phyloP scores from a whole-genome alignment of 805 yeast genomes.

The Torulaspora gathmanii region DNA sequence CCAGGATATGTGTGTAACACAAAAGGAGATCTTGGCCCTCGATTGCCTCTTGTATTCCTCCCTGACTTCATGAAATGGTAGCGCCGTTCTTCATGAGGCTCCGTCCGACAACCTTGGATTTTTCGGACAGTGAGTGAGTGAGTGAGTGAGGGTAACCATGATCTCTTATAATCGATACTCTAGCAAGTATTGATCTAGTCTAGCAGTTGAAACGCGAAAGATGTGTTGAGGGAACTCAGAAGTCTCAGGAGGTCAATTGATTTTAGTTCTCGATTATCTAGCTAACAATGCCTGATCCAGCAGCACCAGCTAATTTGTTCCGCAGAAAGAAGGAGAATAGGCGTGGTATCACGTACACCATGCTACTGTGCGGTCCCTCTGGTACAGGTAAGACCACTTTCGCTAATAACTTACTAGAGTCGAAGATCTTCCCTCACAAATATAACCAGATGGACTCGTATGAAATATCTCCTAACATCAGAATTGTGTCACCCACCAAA shows the following conservation, averaged over 20 bases:
- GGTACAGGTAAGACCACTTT: constrained; percentile 80
- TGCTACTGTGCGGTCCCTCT: constrained; percentile 66
- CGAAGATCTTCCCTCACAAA: constrained; percentile 56
- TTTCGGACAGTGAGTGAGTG: no score
- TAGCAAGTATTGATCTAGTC: not conserved
- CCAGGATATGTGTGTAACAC: no score
- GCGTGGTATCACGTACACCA: constrained; percentile 68
- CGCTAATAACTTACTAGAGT: constrained; percentile 61
- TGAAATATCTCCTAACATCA: constrained; percentile 22
- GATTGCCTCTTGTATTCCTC: no score
- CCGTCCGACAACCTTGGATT: no score
- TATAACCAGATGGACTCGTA: constrained; percentile 40
- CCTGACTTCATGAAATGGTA: no score
- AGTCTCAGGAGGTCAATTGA: constrained; percentile 2
- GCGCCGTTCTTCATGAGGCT: no score
- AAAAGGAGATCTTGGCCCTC: no score
- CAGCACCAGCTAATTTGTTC: constrained; percentile 25
- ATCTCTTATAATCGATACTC: not conserved
- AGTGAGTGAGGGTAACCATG: not conserved
- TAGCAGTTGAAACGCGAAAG: not conserved
- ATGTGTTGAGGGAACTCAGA: not conserved
- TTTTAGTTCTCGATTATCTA: not conserved
- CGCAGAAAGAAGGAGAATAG: constrained; percentile 62
- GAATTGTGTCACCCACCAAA: constrained; percentile 32
- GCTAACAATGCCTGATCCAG: constrained; percentile 8